These are phyloP conservation scores for Thelonectria rubi DNA, from an alignment of 2,329 filamentous ascomycete species.

Conservation along the genomic window DNA sequence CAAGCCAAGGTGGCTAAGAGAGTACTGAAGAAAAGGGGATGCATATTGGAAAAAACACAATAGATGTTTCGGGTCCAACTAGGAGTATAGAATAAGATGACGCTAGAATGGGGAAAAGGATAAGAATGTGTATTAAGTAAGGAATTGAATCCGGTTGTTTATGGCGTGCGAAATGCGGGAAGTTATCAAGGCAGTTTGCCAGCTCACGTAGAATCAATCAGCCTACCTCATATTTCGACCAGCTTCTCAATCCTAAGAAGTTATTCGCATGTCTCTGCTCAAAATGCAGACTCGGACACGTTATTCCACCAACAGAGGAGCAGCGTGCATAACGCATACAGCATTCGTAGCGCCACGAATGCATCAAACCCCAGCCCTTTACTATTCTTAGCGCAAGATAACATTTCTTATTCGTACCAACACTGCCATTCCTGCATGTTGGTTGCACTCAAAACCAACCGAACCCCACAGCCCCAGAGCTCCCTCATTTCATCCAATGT, in stretches of 20 bases:
- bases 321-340: neutral
- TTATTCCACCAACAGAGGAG: neutral
- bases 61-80: too few relatives aligned
- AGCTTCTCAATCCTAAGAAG: neutral
- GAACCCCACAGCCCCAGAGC: neutral
- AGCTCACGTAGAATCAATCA: neutral
- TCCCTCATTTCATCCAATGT: neutral
- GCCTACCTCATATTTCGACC: neutral
- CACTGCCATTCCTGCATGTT: neutral
- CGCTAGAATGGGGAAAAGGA: neutral
- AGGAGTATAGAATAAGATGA: neutral
- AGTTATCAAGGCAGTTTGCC: neutral
- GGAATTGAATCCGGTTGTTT: neutral
- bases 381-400: neutral
- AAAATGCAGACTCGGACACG: neutral
- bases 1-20: neutral
- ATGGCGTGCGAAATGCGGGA: neutral
- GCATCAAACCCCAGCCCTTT: neutral
- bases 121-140: neutral
- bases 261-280: neutral
- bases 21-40: neutral
- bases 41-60: neutral
- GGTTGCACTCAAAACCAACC: neutral
- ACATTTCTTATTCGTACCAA: neutral
- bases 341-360: neutral